Percentiles rank a stretch among this genome's conserved stretches.
Evolutionary conservation across 2,329 filamentous ascomycete genomes (phyloP).

Genomic region (Colletotrichum musicola): DNA sequence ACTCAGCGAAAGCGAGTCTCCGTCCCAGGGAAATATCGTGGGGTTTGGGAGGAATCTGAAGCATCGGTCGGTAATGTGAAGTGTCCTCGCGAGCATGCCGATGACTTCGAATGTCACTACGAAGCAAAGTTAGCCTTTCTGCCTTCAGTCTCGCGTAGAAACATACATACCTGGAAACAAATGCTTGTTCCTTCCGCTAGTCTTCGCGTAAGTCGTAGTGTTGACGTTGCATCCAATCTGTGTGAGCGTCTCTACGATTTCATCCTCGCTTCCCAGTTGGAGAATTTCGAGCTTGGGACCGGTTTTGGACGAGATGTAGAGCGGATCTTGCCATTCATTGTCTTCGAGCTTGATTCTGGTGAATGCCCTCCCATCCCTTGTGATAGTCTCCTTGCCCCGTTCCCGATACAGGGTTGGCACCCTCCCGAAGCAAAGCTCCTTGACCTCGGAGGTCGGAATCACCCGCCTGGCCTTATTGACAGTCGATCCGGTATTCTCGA

Average conservation of each 20-base stretch:
- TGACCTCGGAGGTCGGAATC: slow-evolving; percentile 52
- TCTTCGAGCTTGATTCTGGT: neutral
- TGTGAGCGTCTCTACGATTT: slow-evolving; percentile 52
- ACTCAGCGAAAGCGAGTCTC: slow-evolving; percentile 58
- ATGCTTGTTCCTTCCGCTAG: slow-evolving; percentile 36
- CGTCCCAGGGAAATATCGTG: slow-evolving; percentile 66
- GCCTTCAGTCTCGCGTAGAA: neutral
- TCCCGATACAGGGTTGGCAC: slow-evolving; percentile 53
- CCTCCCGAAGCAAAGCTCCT: slow-evolving; percentile 55
- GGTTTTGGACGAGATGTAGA: slow-evolving; percentile 31
- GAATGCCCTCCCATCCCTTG: neutral
- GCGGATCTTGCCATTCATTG: slow-evolving; percentile 10
- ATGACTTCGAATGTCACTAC: slow-evolving; percentile 54
- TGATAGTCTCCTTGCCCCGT: neutral
- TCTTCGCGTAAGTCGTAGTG: slow-evolving; percentile 47
- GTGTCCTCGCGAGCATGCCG: slow-evolving; percentile 54
- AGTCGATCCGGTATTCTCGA: slow-evolving; percentile 52
- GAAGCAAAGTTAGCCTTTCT: neutral
- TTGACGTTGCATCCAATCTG: slow-evolving; percentile 53
- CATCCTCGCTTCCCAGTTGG: slow-evolving; percentile 40
- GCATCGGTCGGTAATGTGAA: slow-evolving; percentile 50
- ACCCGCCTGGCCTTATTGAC: slow-evolving; percentile 50
- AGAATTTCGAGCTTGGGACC: slow-evolving; percentile 38
- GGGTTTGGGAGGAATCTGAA: slow-evolving; percentile 59
- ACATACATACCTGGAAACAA: slow-evolving; percentile 43